Conservation (phyloP, 805 yeast genomes). For the Candida sakaeoensis region DNA sequence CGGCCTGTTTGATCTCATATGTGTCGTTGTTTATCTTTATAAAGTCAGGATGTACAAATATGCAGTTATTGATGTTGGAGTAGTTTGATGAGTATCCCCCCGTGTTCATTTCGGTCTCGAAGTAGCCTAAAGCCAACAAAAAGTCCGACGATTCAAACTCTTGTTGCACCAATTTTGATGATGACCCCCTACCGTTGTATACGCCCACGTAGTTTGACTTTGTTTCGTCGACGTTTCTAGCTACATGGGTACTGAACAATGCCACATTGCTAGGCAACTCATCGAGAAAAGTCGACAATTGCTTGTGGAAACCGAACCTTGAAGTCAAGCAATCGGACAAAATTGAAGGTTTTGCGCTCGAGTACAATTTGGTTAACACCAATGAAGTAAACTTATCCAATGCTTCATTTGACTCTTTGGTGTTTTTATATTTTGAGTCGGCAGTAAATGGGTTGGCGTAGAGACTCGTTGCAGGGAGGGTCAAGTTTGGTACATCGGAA, state of each 20-base stretch:
- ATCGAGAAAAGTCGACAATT: constrained; percentile 49
- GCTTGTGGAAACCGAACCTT: constrained; percentile 48
- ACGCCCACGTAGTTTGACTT: constrained; percentile 62
- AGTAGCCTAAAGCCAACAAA: constrained; percentile 66
- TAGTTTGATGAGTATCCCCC: constrained; percentile 21
- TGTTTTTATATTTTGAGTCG: constrained; percentile 7
- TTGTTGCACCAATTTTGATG: constrained; percentile 15
- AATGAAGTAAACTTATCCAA: constrained; percentile 20
- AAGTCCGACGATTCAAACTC: constrained; percentile 53
- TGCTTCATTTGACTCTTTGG: constrained; percentile 9
- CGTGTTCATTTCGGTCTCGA: constrained; percentile 32
- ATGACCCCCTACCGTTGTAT: constrained; percentile 58
- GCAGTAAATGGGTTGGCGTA: constrained; percentile 11
- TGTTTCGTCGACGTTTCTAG: constrained; percentile 76
- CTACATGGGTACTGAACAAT: constrained; percentile 58
- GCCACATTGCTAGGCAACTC: constrained; percentile 33
- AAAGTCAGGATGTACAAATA: constrained; percentile 42
- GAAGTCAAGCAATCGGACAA: constrained; percentile 69
- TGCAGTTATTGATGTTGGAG: constrained; percentile 21
- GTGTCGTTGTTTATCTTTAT: constrained; percentile 31
- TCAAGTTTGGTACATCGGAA: constrained; percentile 53
- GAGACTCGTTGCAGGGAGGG: constrained; percentile 22
- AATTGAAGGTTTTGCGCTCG: constrained; percentile 57
- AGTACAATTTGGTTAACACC: constrained; percentile 50
- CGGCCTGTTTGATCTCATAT: constrained; percentile 17